Evolutionary conservation across 23 red algal genomes (phyloP).

Genomic region (Gracilaria caudata): DNA sequence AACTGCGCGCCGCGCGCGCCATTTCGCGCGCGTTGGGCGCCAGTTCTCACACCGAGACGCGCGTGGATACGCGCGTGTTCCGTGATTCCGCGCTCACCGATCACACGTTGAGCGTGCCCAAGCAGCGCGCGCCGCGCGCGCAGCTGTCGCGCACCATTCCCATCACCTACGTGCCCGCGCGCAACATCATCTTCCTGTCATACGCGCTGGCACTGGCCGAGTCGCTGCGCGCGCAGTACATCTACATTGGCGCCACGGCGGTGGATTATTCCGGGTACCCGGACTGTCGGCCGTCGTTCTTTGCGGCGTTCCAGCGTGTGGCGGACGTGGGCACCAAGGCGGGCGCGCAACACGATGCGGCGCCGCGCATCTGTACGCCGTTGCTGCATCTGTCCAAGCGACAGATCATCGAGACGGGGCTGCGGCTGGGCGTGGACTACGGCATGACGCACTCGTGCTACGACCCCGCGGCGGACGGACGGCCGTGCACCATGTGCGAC

Average conservation of each 20-base stretch:
- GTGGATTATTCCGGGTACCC: conserved; percentile 96
- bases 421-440: conserved; percentile 87
- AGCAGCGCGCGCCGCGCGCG: not conserved
- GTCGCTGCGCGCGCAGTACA: conserved; percentile 44
- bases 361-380: conserved; percentile 75
- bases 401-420: conserved; percentile 76
- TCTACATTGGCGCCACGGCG: conserved; percentile 96
- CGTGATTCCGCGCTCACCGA: conserved; percentile 68
- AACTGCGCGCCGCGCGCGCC: conserved; percentile 69
- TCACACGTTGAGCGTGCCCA: conserved; percentile 26
- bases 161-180: conserved; percentile 90
- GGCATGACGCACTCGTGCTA: conserved; percentile 91
- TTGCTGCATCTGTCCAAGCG: conserved; percentile 77
- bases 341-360: conserved; percentile 39
- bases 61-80: conserved; percentile 61
- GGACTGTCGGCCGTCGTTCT: conserved; percentile 87
- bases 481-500: conserved; percentile 82
- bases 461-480: conserved; percentile 73
- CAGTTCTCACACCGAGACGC: conserved; percentile 12
- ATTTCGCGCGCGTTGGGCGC: conserved; percentile 45
- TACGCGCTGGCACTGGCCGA: conserved; percentile 92
- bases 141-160: conserved; percentile 47
- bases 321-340: conserved; percentile 71
- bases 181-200: conserved; percentile 90
- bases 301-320: conserved; percentile 73